phyloP scores from a whole-genome alignment of 2,329 filamentous ascomycete genomes.

The Aureobasidium sp. region DNA sequence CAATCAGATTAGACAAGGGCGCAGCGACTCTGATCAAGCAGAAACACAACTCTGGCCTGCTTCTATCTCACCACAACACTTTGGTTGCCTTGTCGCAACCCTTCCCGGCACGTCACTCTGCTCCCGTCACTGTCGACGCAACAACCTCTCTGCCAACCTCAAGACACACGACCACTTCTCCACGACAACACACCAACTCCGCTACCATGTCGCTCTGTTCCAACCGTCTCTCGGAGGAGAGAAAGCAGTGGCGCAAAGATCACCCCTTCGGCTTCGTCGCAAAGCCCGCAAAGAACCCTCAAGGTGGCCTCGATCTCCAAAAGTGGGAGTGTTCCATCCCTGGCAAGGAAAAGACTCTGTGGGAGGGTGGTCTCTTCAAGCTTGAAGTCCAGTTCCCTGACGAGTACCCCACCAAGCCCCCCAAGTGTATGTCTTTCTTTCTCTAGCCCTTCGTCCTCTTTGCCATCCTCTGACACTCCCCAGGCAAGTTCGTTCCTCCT shows the following conservation, averaged over 20 bases:
- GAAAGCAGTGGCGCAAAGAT: constrained; percentile 93
- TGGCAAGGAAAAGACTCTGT: constrained; percentile 92
- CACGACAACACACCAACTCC: neutral
- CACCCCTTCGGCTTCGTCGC: constrained; percentile 98
- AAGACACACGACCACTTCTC: neutral
- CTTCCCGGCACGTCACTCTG: neutral
- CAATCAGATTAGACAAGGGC: constrained; percentile 2
- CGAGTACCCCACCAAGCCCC: constrained; percentile 97
- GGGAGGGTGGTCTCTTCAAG: constrained; percentile 97
- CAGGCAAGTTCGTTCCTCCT: constrained; percentile 92
- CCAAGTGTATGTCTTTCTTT: constrained; percentile 67
- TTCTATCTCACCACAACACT: neutral
- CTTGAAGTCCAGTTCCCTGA: constrained; percentile 88
- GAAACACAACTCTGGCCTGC: neutral
- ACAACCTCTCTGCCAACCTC: neutral
- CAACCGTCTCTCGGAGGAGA: constrained; percentile 80
- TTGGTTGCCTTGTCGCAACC: neutral
- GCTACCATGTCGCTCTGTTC: constrained; percentile 71
- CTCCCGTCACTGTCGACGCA: neutral
- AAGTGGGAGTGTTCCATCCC: constrained; percentile 95
- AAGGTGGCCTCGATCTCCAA: constrained; percentile 84
- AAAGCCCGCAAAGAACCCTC: constrained; percentile 68
- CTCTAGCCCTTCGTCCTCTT: neutral
- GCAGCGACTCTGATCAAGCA: neutral
- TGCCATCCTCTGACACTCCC: neutral